Conservation (phyloP, 176 grass and related monocot species). For the Dactylis glomerata region DNA sequence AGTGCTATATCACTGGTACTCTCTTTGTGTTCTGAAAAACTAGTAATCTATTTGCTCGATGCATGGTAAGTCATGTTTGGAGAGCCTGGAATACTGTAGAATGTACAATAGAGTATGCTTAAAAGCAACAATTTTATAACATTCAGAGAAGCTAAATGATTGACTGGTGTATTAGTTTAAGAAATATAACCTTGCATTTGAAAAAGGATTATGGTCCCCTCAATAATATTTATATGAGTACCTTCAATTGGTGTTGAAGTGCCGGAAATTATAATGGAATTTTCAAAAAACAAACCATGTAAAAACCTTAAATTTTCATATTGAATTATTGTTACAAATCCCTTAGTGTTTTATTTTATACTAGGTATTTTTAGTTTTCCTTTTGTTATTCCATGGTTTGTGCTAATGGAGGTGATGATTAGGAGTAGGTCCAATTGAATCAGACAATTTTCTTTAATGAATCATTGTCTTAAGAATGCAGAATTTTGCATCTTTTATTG, state of each 20-base stretch:
- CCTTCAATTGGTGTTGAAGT: neutral
- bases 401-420: conserved; percentile 47
- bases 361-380: conserved; percentile 30
- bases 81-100: neutral
- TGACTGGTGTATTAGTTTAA: too few species aligned
- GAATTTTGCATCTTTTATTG: neutral
- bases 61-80: neutral
- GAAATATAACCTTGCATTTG: neutral
- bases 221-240: neutral
- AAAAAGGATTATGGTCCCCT: neutral
- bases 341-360: conserved; percentile 29
- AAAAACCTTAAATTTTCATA: neutral
- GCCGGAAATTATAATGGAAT: neutral
- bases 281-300: neutral
- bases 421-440: conserved; percentile 30
- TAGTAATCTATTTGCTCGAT: neutral
- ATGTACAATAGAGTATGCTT: neutral
- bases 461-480: neutral
- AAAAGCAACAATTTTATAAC: neutral
- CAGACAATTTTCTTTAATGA: neutral
- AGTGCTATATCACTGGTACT: neutral
- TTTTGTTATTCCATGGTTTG: conserved; percentile 38
- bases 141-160: neutral
- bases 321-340: conserved; percentile 12
- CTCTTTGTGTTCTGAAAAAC: neutral